Base-by-base conservation (phyloP, 1,139 yeast species). In the Yamadazyma membranifaciens region DNA sequence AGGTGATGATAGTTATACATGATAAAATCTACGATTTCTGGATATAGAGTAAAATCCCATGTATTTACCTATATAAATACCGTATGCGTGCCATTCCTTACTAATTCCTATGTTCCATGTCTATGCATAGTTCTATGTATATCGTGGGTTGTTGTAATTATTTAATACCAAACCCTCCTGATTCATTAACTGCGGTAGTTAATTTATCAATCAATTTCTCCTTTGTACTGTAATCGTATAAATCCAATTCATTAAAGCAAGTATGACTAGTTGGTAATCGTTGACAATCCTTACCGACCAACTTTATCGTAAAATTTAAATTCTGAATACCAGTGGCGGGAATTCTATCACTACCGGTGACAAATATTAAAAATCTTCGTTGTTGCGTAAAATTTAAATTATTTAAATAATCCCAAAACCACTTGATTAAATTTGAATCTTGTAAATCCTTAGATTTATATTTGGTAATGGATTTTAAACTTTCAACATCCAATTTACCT, bases 251-350 rank as follows among this genome's bases (percentile, higher is more conserved):
- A 56, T 89, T 91, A 64, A 91, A 92, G 54, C 98, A 92, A 0
- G 98, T 92, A 55, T 91, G 98, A 0, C 97, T 91, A 9, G 83
- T 65, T 0, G 98, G 98, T 24, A 89, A 63, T 38, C 83, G 66
- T 4, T 75, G 65, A 39, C 68, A 59, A 45, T 77, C 79, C 2
- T 64, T 69, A 3, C 83, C 83, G 15, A 80, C 51, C 40, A 74
- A 65, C 30, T 81, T 73, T 36, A 87, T 78, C 47, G 83, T 83
- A 54, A 91, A 83, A 33, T 73, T 73, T 63, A 91, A 63, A 41
- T 86, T 83, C 35, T 83, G 81, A 15, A 87, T 71, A 0, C 98
- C 98, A 0, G 96, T 87, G 0, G 97, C 96, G 0, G 98, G 98
- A 10, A 92, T 74, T 36, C 96, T 67, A 55, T 89, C 96, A 1